Evolutionary conservation across 1,139 yeast genomes (phyloP).

Genomic region (Taphrina flavorubra): DNA sequence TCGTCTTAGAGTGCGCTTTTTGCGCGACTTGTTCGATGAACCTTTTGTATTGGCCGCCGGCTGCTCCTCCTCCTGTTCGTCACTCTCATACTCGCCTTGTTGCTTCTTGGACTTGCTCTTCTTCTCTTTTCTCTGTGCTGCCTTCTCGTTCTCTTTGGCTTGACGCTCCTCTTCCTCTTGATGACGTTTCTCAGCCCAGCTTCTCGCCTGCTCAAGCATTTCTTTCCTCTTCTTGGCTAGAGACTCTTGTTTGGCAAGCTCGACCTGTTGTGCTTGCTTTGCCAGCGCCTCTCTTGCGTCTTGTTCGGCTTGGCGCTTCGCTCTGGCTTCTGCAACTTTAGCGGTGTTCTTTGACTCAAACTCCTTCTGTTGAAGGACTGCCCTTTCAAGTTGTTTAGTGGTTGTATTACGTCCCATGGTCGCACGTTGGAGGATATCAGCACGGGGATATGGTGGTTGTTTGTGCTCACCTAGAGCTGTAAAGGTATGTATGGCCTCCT

Average conservation of each 20-base stretch:
- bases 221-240: conserved; percentile 36
- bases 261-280: conserved; percentile 25
- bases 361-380: conserved; percentile 73
- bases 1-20: conserved; percentile 5
- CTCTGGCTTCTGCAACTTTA: conserved; percentile 46
- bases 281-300: conserved; percentile 2
- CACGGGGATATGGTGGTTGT: conserved; percentile 74
- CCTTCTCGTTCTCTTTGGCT: conserved; percentile 31
- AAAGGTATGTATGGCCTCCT: conserved; percentile 67
- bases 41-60: neutral
- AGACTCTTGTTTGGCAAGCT: conserved; percentile 25
- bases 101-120: conserved; percentile 4
- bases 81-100: conserved; percentile 12
- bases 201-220: conserved; percentile 39
- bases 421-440: conserved; percentile 83
- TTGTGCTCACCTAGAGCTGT: conserved; percentile 64
- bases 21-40: neutral
- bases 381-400: conserved; percentile 70
- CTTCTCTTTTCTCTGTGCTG: conserved; percentile 29
- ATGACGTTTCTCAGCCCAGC: conserved; percentile 36
- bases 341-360: conserved; percentile 56
- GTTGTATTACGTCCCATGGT: conserved; percentile 80
- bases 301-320: conserved; percentile 40
- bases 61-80: conserved; percentile 8
- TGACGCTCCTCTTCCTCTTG: conserved; percentile 39